Conservation (phyloP, 1,284 basidiomycete species). For the Ustilago trichophora region DNA sequence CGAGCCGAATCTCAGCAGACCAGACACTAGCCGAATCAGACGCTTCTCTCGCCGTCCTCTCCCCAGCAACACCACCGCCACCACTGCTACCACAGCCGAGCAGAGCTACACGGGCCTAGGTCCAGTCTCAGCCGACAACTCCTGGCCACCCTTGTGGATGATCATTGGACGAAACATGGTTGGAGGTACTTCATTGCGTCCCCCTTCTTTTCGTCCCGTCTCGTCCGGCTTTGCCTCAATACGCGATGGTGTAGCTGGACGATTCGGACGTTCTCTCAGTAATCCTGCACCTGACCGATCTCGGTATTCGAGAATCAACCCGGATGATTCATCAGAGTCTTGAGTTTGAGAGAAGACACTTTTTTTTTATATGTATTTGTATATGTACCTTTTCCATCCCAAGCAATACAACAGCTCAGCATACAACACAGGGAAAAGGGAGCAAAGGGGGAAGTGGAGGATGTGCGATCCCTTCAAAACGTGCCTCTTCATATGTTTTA, state of each 20-base stretch:
- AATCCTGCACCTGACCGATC: conserved; percentile 14
- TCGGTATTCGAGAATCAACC: conserved; percentile 21
- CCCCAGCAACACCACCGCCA: background rate
- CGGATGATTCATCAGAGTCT: conserved; percentile 10
- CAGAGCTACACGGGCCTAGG: conserved; percentile 13
- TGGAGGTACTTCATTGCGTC: conserved; percentile 4
- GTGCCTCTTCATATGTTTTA: conserved; percentile 31
- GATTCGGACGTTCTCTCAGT: conserved; percentile 17
- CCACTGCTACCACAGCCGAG: no score
- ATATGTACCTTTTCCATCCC: conserved; percentile 2
- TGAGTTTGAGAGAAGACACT: background rate
- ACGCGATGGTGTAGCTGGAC: conserved; percentile 7
- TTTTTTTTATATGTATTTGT: conserved; percentile 7
- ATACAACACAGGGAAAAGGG: background rate
- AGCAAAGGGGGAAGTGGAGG: background rate
- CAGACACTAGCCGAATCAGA: conserved; percentile 29
- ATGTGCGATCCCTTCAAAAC: conserved; percentile 61
- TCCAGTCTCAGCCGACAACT: conserved; percentile 25
- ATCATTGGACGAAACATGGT: conserved; percentile 39
- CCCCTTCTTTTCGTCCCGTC: conserved; percentile 15
- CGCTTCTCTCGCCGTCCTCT: conserved; percentile 29
- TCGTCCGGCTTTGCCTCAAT: conserved; percentile 17
- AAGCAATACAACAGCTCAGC: background rate
- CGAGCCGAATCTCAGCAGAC: background rate
- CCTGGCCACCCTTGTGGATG: conserved; percentile 46